Evolutionary conservation across 2,329 filamentous ascomycete genomes (phyloP).

Genomic region (Ceratocystis harringtonii): DNA sequence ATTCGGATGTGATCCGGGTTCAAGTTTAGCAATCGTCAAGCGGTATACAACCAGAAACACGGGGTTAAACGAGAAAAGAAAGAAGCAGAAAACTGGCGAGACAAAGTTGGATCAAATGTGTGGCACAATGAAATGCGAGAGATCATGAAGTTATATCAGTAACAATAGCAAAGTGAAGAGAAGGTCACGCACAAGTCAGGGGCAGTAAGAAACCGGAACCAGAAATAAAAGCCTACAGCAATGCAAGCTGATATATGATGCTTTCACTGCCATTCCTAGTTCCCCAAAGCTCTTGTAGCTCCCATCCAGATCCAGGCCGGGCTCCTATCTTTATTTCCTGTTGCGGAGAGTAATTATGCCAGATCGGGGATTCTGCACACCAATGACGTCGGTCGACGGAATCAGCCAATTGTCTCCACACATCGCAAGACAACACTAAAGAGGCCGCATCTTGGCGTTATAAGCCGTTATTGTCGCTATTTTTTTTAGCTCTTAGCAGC

Average conservation of each 20-base stretch:
- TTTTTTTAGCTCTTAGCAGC: not conserved
- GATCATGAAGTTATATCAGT: not conserved
- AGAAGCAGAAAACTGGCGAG: no score
- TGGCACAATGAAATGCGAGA: not conserved
- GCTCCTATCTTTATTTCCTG: not conserved
- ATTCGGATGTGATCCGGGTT: not conserved
- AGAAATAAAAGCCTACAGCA: not conserved
- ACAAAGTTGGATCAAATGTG: not conserved
- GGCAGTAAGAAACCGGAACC: not conserved
- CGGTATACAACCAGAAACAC: not conserved
- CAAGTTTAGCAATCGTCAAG: not conserved
- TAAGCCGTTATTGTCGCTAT: not conserved
- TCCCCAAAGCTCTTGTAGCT: not conserved
- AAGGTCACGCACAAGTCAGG: not conserved
- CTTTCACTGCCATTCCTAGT: not conserved
- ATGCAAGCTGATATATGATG: not conserved
- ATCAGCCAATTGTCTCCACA: not conserved
- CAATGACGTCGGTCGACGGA: conserved; percentile 2
- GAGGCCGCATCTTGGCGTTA: not conserved
- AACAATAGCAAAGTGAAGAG: not conserved
- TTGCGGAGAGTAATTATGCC: not conserved
- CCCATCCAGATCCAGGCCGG: not conserved
- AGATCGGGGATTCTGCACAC: not conserved
- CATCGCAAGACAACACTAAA: not conserved
- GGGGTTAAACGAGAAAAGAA: not conserved